Evolutionary conservation across 2,329 filamentous ascomycete genomes (phyloP), one percentile per base, ranked within the genome.

Genomic region (Fusarium sp.): DNA sequence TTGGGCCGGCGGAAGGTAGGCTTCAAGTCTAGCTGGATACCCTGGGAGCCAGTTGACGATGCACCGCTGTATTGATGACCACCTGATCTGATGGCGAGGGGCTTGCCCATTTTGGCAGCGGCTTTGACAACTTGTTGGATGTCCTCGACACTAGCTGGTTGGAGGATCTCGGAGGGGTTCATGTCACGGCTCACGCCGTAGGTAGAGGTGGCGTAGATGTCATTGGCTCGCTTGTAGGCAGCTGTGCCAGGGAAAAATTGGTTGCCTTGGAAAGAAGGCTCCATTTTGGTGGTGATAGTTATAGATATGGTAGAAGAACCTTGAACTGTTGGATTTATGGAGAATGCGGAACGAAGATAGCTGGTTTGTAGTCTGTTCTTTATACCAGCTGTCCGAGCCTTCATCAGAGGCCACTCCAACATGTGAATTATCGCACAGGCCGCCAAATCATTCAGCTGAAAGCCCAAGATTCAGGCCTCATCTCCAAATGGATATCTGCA

Each of bases 31-130:
- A 87, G 69, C 62, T 86, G 85, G 51, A 87, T 86, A 54, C 85
- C 85, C 1, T 80, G 76, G 2, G 79, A 81, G n/a, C 79, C 75
- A 0, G 84, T 86, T 2, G 85, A 87, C 0, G 82, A 87, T 12
- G 85, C 85, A 35, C 85, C 85, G 56, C 83, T 85, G 71, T 87
- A 87, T 71, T 87, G 85, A 66, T 87, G 85, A 6, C 85, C 85
- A 2, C 85, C 85, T 1, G 80, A 86, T 68, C 81, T 83, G 63
- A 87, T 81, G 9, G 85, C 84, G 3, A 87, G 80, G 3, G 83
- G 81, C 22, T 84, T 78, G 4, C 81, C 81, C 56, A 82, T 79
- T 12, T 79, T 72, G 36, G 79, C 81, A 8, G 85, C 85, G 60
- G 83, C 84, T 36, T 81, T 81, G 14, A 87, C 70, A 1, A 82